These are phyloP conservation scores for Escovopsis weberi DNA, from an alignment of 2,329 filamentous ascomycete genomes.

Conservation along the genomic window DNA sequence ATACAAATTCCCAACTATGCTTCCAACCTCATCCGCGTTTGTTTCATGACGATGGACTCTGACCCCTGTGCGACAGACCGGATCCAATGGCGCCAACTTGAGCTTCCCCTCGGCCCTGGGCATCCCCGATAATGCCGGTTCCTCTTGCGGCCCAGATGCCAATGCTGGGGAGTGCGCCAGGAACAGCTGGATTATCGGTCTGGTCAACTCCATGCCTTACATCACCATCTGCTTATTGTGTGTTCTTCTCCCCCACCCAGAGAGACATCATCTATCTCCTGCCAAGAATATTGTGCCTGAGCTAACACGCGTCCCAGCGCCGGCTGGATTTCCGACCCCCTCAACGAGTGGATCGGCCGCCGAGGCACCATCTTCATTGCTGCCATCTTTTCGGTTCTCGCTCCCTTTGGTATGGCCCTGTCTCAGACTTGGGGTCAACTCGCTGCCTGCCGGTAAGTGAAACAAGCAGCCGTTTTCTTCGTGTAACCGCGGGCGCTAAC, in stretches of 20 bases:
- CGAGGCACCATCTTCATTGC: constrained; percentile 50
- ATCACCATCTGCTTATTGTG: constrained; percentile 29
- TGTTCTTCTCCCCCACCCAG: constrained; percentile 7
- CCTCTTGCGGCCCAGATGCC: constrained; percentile 17
- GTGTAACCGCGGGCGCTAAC: too few species aligned
- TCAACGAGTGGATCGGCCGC: constrained; percentile 44
- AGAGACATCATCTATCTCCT: background rate
- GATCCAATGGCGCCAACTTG: constrained; percentile 33
- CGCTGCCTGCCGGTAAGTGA: constrained; percentile 34
- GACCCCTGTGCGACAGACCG: too few species aligned
- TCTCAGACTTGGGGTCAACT: constrained; percentile 45
- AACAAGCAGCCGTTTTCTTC: background rate
- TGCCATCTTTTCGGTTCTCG: constrained; percentile 45
- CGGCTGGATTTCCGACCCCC: constrained; percentile 47
- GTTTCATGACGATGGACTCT: too few species aligned
- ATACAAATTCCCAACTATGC: too few species aligned
- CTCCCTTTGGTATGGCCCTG: constrained; percentile 45
- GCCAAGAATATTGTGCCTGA: constrained; percentile 1
- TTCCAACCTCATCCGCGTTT: too few species aligned
- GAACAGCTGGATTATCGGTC: constrained; percentile 46
- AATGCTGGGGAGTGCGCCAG: constrained; percentile 23
- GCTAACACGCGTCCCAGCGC: constrained; percentile 22
- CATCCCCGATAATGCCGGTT: constrained; percentile 20
- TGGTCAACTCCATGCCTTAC: constrained; percentile 39
- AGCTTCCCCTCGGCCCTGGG: constrained; percentile 29